These are phyloP conservation scores for Cicer yamashitae DNA, from an alignment of 306 rosid genomes.

Conservation along the genomic window DNA sequence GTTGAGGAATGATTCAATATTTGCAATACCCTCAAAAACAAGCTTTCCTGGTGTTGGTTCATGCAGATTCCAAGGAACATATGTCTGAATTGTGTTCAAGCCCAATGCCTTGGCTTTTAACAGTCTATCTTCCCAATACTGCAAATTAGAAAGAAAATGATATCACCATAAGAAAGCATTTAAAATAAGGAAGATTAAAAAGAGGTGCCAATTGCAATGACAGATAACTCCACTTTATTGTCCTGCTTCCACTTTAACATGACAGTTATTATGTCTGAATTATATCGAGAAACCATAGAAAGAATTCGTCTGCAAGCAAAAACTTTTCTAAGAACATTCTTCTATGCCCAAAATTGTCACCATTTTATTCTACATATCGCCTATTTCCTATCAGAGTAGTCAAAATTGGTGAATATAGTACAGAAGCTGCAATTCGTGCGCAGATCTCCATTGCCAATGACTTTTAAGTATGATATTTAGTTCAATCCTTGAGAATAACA, in stretches of 20 bases:
- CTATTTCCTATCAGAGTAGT: neutral
- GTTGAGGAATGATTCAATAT: constrained; percentile 73
- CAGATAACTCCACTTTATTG: constrained; percentile 27
- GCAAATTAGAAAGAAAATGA: constrained; percentile 48
- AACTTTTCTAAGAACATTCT: neutral
- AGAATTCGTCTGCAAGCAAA: neutral
- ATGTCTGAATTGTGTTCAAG: constrained; percentile 86
- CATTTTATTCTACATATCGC: neutral
- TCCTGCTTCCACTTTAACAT: constrained; percentile 9
- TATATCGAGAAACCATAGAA: neutral
- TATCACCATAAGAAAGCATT: constrained; percentile 35
- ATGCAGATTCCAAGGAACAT: constrained; percentile 95
- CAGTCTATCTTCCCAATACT: constrained; percentile 98
- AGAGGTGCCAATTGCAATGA: neutral
- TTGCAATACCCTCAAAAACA: constrained; percentile 78
- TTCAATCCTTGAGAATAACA: neutral
- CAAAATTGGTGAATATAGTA: neutral
- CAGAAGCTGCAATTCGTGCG: neutral
- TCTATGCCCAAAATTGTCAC: neutral
- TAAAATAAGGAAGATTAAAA: constrained; percentile 16
- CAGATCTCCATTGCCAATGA: neutral
- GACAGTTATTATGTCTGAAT: neutral
- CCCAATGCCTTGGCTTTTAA: constrained; percentile 94
- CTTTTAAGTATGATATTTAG: neutral
- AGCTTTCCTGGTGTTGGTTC: constrained; percentile 76